phyloP scores from a whole-genome alignment of 306 rosid genomes.

The Acacia acuminata region DNA sequence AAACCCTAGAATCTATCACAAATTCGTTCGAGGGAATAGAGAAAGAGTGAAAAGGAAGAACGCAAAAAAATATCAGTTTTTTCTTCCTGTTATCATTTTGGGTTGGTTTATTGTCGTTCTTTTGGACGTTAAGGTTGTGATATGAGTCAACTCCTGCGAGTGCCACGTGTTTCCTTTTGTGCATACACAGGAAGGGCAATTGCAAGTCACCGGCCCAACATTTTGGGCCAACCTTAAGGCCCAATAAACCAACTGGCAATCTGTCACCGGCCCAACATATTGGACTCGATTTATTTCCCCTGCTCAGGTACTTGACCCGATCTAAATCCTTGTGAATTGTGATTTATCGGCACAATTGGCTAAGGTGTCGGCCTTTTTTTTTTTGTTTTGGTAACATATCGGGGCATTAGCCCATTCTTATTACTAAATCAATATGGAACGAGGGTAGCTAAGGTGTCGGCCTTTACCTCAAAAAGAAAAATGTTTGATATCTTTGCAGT shows the following conservation, averaged over 20 bases:
- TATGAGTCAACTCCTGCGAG: neutral
- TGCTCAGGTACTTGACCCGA: neutral
- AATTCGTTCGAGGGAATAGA: neutral
- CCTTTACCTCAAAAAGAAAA: too few species aligned
- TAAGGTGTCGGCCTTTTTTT: too few species aligned
- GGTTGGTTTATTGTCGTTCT: neutral
- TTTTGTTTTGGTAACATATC: too few species aligned
- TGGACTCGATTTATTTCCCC: too few species aligned
- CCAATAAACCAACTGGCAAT: neutral
- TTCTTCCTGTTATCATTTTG: neutral
- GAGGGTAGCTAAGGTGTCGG: too few species aligned
- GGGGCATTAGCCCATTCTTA: too few species aligned
- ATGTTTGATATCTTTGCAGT: too few species aligned
- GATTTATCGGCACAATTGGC: too few species aligned
- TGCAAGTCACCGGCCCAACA: neutral
- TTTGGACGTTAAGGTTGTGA: conserved; percentile 13
- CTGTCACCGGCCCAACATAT: too few species aligned
- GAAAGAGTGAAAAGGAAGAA: neutral
- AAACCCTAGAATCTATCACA: conserved; percentile 44
- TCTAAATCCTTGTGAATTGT: too few species aligned
- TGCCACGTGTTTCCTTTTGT: neutral
- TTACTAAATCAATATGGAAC: too few species aligned
- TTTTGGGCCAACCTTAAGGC: neutral
- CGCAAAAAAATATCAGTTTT: neutral
- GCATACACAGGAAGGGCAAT: too few species aligned